Evolutionary conservation across 108 stramenopile genomes (phyloP), one percentile per base, ranked within the genome.

Genomic region (Schizochytrium sp.): DNA sequence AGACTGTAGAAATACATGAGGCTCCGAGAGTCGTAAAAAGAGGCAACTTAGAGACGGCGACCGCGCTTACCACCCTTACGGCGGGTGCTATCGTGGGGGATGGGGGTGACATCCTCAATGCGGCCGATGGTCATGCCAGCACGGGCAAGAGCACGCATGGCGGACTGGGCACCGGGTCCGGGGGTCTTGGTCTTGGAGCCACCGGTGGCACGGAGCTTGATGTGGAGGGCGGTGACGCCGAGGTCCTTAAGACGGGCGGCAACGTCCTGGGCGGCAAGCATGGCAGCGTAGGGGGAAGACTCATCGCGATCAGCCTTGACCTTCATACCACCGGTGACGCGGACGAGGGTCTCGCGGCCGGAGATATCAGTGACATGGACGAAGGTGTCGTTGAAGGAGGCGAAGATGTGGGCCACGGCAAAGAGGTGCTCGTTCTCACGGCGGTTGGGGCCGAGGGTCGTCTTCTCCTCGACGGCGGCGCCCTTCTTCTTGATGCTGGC

Each of bases 321-420:
- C 95, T 99, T 99, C 99, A 99, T 99, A 61, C 99, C 99, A 83
- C 99, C 99, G 12, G 99, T 99, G 58, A 99, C 98, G 87, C 99
- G 98, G 90, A 97, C 97, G 93, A 99, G 94, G 61, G 99, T 99
- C 95, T 99, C 99, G 5, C 99, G 96, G 72, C 99, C 99, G 55
- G 97, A 98, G 64, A 99, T 95, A 92, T 99, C 99, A 46, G 99
- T 99, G 42, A 99, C 97, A 91, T 99, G 99, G 58, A 99, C 99
- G 92, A 99, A 99, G 61, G 99, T 99, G 92, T 99, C 99, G 94
- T 99, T 99, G 96, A 99, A 99, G 49, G 97, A 98, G 60, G 99
- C 99, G 91, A 99, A 99, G 93, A 99, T 96, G 96, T 99, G 99
- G 50, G 98, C 98, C 46, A 99, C 99, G 69, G 96, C 99, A 91